Evolutionary conservation across 2,329 filamentous ascomycete species (phyloP).

Genomic region (Botrytis cinerea): DNA sequence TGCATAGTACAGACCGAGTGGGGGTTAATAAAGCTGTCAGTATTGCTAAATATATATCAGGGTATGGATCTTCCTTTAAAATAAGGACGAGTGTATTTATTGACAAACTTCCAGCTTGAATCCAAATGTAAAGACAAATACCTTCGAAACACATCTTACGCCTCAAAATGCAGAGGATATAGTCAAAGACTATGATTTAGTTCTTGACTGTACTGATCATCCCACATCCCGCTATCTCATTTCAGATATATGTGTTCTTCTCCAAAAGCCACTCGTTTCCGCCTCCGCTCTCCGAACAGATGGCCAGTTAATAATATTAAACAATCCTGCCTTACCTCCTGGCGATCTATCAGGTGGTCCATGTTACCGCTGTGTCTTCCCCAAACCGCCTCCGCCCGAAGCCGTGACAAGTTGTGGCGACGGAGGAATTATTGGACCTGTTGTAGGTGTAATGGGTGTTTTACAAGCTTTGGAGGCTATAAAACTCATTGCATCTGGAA

Average conservation of each 20-base stretch:
- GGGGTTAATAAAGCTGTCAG: slow-evolving; percentile 81
- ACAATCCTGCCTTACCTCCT: slow-evolving; percentile 68
- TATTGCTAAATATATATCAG: slow-evolving; percentile 59
- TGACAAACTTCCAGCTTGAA: slow-evolving; percentile 60
- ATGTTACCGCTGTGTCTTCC: slow-evolving; percentile 94
- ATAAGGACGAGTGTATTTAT: background rate
- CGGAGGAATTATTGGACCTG: slow-evolving; percentile 87
- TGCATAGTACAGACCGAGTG: slow-evolving; percentile 71
- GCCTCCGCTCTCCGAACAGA: slow-evolving; percentile 87
- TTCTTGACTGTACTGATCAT: slow-evolving; percentile 95
- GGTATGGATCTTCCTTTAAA: slow-evolving; percentile 46
- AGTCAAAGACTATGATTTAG: slow-evolving; percentile 72
- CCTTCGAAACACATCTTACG: slow-evolving; percentile 65
- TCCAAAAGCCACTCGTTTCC: slow-evolving; percentile 78
- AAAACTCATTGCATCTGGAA: slow-evolving; percentile 65
- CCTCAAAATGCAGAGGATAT: slow-evolving; percentile 67
- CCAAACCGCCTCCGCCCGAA: slow-evolving; percentile 79
- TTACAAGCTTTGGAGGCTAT: slow-evolving; percentile 88
- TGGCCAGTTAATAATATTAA: slow-evolving; percentile 86
- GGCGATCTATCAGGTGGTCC: slow-evolving; percentile 66
- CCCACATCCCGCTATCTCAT: slow-evolving; percentile 90
- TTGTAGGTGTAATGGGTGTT: slow-evolving; percentile 91
- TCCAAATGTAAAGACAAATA: slow-evolving; percentile 64
- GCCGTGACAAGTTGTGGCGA: slow-evolving; percentile 87
- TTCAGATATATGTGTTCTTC: slow-evolving; percentile 82